Percentiles rank a stretch among this genome's conserved stretches.
Evolutionary conservation across 1,284 basidiomycete genomes (phyloP).

Genomic region (Microbotryomycetes sp.): DNA sequence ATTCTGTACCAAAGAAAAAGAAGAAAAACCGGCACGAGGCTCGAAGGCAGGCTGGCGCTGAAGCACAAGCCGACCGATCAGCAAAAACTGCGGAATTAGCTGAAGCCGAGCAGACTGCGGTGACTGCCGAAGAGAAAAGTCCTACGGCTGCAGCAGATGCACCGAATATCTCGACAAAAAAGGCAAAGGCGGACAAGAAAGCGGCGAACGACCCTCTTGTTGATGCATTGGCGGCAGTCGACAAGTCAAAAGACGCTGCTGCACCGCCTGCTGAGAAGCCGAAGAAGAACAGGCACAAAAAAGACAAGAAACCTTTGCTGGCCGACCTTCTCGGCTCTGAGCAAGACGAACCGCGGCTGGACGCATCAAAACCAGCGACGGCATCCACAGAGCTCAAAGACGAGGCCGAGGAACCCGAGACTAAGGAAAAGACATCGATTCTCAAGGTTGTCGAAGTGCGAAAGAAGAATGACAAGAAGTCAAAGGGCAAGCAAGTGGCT

Average conservation of each 20-base stretch:
- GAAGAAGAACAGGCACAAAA: slow-evolving; percentile 1
- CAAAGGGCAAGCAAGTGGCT: not conserved
- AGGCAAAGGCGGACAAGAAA: not conserved
- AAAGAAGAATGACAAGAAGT: not conserved
- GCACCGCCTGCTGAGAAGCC: not conserved
- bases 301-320: slow-evolving; percentile 3
- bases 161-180: not conserved
- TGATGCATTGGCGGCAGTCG: slow-evolving; percentile 46
- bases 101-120: not conserved
- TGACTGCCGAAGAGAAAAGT: not conserved
- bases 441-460: slow-evolving; percentile 1
- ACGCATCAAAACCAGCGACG: not conserved
- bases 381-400: not conserved
- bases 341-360: not conserved
- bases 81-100: not conserved
- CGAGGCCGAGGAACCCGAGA: not conserved
- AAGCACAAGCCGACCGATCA: not conserved
- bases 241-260: not conserved
- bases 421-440: slow-evolving; percentile 11
- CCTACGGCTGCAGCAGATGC: not conserved
- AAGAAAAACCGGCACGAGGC: not conserved
- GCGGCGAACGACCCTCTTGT: not conserved
- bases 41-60: not conserved
- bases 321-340: slow-evolving; percentile 16
- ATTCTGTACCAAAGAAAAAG: slow-evolving; percentile 4